Conservation (phyloP, 169 alveolate genomes). For the Cryptosporidium tyzzeri region DNA sequence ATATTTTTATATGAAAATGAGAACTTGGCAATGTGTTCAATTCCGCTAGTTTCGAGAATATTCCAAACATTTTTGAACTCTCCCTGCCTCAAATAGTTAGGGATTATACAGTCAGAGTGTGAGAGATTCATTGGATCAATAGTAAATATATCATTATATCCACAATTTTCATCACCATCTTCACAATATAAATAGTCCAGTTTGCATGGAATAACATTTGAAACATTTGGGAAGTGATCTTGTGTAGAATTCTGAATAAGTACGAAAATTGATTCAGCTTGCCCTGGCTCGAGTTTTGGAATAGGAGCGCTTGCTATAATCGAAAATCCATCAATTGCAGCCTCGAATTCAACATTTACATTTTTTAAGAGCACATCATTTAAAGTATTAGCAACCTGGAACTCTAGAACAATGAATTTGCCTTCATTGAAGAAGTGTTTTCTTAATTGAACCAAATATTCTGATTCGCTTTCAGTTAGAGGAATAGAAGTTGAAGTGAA, state of each 20-base stretch:
- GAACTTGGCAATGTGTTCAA: slow-evolving; percentile 79
- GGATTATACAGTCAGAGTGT: slow-evolving; percentile 78
- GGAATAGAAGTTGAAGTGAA: slow-evolving; percentile 76
- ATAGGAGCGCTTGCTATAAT: slow-evolving; percentile 64
- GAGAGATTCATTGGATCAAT: slow-evolving; percentile 79
- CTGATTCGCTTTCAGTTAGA: slow-evolving; percentile 88
- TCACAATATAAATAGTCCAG: slow-evolving; percentile 76
- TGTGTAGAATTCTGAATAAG: slow-evolving; percentile 37
- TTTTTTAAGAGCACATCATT: slow-evolving; percentile 78
- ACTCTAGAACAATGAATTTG: slow-evolving; percentile 79
- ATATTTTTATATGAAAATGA: slow-evolving; percentile 79
- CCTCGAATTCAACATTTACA: slow-evolving; percentile 76
- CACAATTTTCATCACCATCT: slow-evolving; percentile 76
- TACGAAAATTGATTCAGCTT: slow-evolving; percentile 72
- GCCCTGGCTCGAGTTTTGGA: slow-evolving; percentile 58
- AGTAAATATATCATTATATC: slow-evolving; percentile 80
- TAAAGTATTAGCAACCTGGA: slow-evolving; percentile 85
- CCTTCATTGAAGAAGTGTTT: slow-evolving; percentile 78
- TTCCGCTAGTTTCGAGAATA: slow-evolving; percentile 64
- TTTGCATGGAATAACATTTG: slow-evolving; percentile 69
- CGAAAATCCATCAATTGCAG: slow-evolving; percentile 56
- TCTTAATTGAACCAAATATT: slow-evolving; percentile 82
- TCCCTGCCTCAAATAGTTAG: slow-evolving; percentile 76
- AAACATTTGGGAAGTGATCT: slow-evolving; percentile 42
- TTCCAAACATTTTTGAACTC: slow-evolving; percentile 80